Base-by-base conservation (phyloP, 805 yeast species). In the Jamesozyma spencerorum region DNA sequence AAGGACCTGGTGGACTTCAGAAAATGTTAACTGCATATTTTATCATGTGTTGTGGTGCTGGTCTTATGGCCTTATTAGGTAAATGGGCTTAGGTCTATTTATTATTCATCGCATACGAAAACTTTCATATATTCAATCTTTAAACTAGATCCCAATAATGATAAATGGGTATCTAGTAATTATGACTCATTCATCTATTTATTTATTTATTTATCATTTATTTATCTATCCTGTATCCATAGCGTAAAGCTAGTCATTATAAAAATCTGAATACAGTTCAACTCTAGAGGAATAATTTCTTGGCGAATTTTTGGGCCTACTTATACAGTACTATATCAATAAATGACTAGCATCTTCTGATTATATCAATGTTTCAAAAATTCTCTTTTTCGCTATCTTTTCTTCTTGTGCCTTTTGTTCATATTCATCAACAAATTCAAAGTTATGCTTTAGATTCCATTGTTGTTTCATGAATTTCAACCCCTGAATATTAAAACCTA, bases 401-500 rank as follows among this genome's bases (percentile, higher is more conserved):
- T 75, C 81, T 20, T 72, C 76, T 44, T 71, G 68, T 41, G 65
- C 66, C 41, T 62, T 62, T 45, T 74, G 79, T 47, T 78, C 81
- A 22, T 66, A 68, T 37, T 76, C 84, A 51, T 85, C 95, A 36
- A 75, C 71, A 54, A 78, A 87, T 55, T 81, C 86, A 27, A 74
- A 69, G 49, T 72, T 78, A 57, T 90, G 97, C 33, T 69, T 71
- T 55, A 79, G 62, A 44, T 77, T 75, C 95, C 96, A 88, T 60
- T 82, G 86, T 34, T 71, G 75, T 55, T 77, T 79, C 44, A 84
- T 62, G 51, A 76, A 83, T 50, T 73, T 75, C 58, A 92, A 67
- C 3, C 95, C 97, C 46, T 84, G 88, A 15, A 85, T 68, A 54
- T 92, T 92, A 66, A 73, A 80, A 8, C 97, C 97, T 35, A 92